Base-by-base conservation (phyloP, 805 yeast species). In the Blastobotrys muscicola region DNA sequence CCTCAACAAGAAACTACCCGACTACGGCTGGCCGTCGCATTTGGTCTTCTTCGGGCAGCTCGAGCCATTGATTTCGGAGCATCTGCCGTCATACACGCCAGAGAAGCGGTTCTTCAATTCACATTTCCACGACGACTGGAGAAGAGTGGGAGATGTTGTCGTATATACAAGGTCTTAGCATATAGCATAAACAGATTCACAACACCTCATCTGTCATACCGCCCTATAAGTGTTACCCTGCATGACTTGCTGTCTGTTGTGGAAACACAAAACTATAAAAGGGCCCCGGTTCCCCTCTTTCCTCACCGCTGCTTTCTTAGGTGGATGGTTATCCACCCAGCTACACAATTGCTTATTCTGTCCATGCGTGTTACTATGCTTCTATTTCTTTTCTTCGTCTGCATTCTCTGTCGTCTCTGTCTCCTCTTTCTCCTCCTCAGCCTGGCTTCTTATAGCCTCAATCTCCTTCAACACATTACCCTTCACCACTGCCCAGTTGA, bases 51-150 rank as follows among this genome's bases (percentile, higher is more conserved):
- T 85, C 56, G 82, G 82, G 50, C 78, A 76, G 10, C 57, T 85
- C 54, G 76, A 75, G 39, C 65, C 64, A 0, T 52, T 68, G 31
- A 60, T 77, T 57, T 57, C 60, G n/a, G 57, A 58, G 0, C 64
- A 67, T 36, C 55, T 81, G 43, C 45, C 55, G 10, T 65, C 61
- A 3, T 61, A 59, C 38, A 39, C 8, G 2, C 49, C 67, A 45
- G 62, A 77, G 31, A 55, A 60, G 3, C 65, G 89, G 31, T 71
- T 84, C 49, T 90, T 85, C 69, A 90, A 90, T 52, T 74, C 85
- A 35, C 72, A 76, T 41, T 75, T 78, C 58, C 97, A 89, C 60
- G 94, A 96, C 84, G 97, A 90, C 57, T 54, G 65, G 37, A 70
- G 97, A 50, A 69, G 97, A 44, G 54, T 59, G 2, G 97, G 97